Conservation (phyloP, 768 basidiomycete genomes). For the Clitopilus hobsonii region DNA sequence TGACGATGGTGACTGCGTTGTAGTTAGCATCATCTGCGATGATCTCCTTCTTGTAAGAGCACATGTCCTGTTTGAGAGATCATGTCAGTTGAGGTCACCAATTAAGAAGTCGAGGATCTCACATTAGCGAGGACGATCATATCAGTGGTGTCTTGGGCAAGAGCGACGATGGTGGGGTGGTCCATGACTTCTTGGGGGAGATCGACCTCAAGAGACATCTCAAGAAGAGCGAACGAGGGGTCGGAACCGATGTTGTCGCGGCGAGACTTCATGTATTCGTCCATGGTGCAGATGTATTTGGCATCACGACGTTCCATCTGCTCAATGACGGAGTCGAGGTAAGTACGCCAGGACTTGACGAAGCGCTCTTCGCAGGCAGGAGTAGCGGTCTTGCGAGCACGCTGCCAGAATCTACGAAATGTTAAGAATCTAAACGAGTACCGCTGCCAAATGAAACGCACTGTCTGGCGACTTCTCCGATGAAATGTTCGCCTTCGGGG, state of each 20-base stretch:
- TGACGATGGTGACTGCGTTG: constrained; percentile 48
- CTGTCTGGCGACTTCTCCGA: constrained; percentile 26
- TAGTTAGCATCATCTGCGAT: constrained; percentile 35
- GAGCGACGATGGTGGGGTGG: constrained; percentile 40
- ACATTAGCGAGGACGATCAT: constrained; percentile 32
- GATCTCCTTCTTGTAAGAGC: constrained; percentile 17
- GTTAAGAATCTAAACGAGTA: too few species aligned
- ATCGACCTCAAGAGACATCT: constrained; percentile 44
- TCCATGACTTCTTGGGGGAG: constrained; percentile 49
- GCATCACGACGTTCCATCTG: constrained; percentile 38
- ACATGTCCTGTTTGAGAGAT: neutral
- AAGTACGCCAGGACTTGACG: constrained; percentile 35
- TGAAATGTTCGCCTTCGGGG: constrained; percentile 18
- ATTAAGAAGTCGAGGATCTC: constrained; percentile 8
- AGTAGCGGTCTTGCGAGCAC: neutral
- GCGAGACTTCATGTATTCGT: constrained; percentile 48
- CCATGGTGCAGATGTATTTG: constrained; percentile 34
- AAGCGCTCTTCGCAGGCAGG: constrained; percentile 19
- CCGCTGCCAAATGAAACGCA: constrained; percentile 12
- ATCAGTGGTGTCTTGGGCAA: constrained; percentile 46
- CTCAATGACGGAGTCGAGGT: constrained; percentile 34
- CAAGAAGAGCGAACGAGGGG: constrained; percentile 46
- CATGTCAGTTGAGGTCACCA: neutral
- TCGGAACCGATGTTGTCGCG: constrained; percentile 51
- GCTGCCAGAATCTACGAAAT: neutral